Conservation (phyloP, 2,329 filamentous ascomycete genomes). For the Colletotrichum lentis region DNA sequence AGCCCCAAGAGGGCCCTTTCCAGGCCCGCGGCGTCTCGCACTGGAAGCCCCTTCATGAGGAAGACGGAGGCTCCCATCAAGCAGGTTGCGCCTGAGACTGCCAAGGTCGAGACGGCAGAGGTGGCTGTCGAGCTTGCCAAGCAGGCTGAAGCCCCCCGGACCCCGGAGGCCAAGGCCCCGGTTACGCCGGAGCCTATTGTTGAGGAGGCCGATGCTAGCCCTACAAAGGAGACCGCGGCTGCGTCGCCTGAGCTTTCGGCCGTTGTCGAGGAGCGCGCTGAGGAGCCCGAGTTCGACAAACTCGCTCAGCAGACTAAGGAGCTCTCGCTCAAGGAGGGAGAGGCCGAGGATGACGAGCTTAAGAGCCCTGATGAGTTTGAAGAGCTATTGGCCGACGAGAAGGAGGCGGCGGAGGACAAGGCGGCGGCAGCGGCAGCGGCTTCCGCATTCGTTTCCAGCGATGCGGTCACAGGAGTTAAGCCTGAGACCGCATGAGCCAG, state of each 20-base stretch:
- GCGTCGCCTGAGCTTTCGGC: conserved; percentile 12
- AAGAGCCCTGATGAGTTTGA: conserved; percentile 37
- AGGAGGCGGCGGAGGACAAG: conserved; percentile 18
- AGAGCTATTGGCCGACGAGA: conserved; percentile 26
- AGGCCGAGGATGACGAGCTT: conserved; percentile 25
- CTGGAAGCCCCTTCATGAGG: conserved; percentile 26
- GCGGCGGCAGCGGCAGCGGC: not conserved
- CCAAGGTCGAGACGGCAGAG: conserved; percentile 35
- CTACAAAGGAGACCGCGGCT: conserved; percentile 34
- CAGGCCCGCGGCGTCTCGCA: conserved; percentile 35
- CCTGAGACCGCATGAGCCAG: conserved; percentile 23
- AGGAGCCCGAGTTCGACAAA: conserved; percentile 19
- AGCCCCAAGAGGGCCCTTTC: conserved; percentile 37
- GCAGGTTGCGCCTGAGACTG: conserved; percentile 26
- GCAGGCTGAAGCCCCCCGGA: conserved; percentile 31
- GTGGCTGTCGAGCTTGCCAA: conserved; percentile 39
- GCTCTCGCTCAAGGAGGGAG: conserved; percentile 24
- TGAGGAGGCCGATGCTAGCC: conserved; percentile 16
- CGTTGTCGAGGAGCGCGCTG: conserved; percentile 10
- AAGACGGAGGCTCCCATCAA: conserved; percentile 20
- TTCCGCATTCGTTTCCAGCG: too few species aligned
- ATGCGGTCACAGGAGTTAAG: conserved; percentile 18
- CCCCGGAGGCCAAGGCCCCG: conserved; percentile 20
- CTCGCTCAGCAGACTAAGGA: conserved; percentile 14
- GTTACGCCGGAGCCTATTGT: conserved; percentile 25